Evolutionary conservation across 371 early-diverging fungal genomes (phyloP).

Genomic region (Rhizopus sp.): DNA sequence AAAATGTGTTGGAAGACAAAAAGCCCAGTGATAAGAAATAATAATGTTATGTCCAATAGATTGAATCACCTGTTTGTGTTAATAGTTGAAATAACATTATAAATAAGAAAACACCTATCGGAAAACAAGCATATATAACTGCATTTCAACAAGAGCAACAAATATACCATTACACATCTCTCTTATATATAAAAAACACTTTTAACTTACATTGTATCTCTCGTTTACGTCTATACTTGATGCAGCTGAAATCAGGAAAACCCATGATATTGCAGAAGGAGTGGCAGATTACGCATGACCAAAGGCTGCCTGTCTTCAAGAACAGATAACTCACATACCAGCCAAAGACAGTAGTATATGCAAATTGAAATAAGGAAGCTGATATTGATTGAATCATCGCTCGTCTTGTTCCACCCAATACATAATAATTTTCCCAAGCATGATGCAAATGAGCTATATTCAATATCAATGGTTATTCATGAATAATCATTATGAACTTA

Average conservation of each 20-base stretch:
- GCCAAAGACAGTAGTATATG: constrained; percentile 72
- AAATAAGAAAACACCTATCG: constrained; percentile 20
- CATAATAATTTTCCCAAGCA: constrained; percentile 51
- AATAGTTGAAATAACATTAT: constrained; percentile 11
- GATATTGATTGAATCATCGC: constrained; percentile 42
- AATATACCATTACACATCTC: not conserved
- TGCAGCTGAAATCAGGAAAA: constrained; percentile 52
- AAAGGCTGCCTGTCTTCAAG: constrained; percentile 48
- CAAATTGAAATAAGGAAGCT: constrained; percentile 55
- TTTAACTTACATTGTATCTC: constrained; percentile 27
- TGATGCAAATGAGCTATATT: constrained; percentile 62
- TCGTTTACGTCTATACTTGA: constrained; percentile 10
- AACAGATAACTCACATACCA: constrained; percentile 66
- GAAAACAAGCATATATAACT: constrained; percentile 22
- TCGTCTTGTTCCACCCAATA: constrained; percentile 28
- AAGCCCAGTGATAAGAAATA: constrained; percentile 29
- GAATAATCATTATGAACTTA: constrained; percentile 18
- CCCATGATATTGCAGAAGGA: constrained; percentile 72
- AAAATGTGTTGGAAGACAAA: constrained; percentile 28
- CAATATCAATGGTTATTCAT: not conserved
- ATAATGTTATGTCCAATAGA: constrained; percentile 16
- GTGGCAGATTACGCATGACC: constrained; percentile 52
- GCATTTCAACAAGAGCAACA: too few species aligned
- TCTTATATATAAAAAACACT: not conserved
- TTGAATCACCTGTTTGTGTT: constrained; percentile 9